Evolutionary conservation across 495 filamentous ascomycete genomes (phyloP), one percentile per base, ranked within the genome.

Genomic region (Bathelium albidoporum): DNA sequence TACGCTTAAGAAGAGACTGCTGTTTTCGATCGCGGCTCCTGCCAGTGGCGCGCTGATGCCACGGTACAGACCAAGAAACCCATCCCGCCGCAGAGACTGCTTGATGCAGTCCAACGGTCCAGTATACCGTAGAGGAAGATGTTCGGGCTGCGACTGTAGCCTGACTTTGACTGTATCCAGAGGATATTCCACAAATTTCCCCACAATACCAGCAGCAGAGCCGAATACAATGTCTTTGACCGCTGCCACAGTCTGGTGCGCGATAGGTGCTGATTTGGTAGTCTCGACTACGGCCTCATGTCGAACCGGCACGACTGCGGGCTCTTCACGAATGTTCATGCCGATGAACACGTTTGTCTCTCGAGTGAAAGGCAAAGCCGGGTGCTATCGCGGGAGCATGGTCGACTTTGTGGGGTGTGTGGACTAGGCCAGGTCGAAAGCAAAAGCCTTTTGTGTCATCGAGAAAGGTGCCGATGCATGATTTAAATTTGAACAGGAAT

Each of bases 111-210:
- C 95, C 61, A 97, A 65, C 0, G 95, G 92, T 0, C 95, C 95
- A 0, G 74, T 85, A 73, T 97, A 98, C 22, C 82, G 87, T 16
- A 90, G 84, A 31, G 93, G 90, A 1, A 88, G 80, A 64, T 87
- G 83, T 70, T 91, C 87, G 9, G 91, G 90, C 73, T 97, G 94
- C 2, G 87, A 87, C 72, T 90, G 87, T 3, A 90, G 77, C 28
- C 85, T 82, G 52, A 89, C 94, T 79, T 99, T 99, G 68, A 99
- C 87, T 0, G 95, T 99, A 78, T 99, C 95, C 74, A 97, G 97
- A 32, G 95, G 95, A 73, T 95, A 99, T 71, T 99, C 95, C 69
- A 99, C 90, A 66, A 89, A 84, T 78, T 99, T 99, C 65, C 94
- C 95, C 26, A 89, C 88, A 62, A 94, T 86, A 64, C 95, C 95